Evolutionary conservation across 148 eudicot species (phyloP).

Genomic region (Dianthus caryophyllus): DNA sequence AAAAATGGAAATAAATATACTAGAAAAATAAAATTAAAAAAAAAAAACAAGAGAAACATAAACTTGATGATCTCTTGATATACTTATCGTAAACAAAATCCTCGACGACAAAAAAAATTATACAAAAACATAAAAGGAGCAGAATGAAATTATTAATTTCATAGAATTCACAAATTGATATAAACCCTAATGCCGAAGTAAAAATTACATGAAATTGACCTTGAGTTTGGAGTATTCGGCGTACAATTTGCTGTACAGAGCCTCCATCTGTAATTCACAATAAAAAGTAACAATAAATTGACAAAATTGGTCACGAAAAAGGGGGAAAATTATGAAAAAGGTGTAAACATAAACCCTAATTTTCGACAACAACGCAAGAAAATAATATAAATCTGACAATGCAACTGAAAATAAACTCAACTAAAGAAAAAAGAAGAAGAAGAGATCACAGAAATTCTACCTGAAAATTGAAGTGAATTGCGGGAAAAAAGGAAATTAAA

Average conservation of each 20-base stretch:
- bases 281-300: not conserved
- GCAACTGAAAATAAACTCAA: not conserved
- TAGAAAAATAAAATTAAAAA: not conserved
- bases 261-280: conserved; percentile 48
- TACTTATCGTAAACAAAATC: too few species aligned
- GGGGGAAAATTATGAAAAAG: not conserved
- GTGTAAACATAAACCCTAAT: conserved; percentile 18
- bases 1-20: not conserved
- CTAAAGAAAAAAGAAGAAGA: not conserved
- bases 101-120: too few species aligned
- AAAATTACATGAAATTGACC: conserved; percentile 31
- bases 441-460: not conserved
- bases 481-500: not conserved
- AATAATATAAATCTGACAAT: too few species aligned
- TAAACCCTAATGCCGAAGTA: not conserved
- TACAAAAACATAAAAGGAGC: too few species aligned
- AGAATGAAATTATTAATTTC: not conserved
- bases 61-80: too few species aligned
- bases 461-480: not conserved
- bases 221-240: conserved; percentile 60
- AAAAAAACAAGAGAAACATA: too few species aligned
- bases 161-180: not conserved
- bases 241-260: conserved; percentile 61
- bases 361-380: not conserved
- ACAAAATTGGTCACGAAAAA: not conserved